Conservation (phyloP, 202 grass and related monocot species). For the Eragrostis tef region DNA sequence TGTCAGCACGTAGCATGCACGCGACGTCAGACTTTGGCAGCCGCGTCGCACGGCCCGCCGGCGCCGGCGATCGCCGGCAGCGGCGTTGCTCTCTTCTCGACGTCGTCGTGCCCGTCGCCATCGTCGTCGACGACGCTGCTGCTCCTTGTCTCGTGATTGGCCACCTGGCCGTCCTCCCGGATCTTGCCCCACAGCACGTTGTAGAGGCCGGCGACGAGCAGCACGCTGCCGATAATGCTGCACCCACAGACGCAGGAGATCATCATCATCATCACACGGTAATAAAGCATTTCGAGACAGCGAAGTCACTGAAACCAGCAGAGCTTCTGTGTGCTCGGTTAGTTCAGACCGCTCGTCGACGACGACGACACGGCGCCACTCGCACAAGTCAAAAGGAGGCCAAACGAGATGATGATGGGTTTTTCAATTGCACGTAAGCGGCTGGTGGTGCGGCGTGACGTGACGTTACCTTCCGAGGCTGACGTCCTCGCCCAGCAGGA, state of each 20-base stretch:
- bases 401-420: background rate
- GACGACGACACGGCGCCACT: background rate
- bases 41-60: background rate
- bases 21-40: slow-evolving; percentile 38
- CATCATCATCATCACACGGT: background rate
- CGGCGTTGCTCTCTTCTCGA: background rate
- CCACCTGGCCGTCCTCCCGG: slow-evolving; percentile 41
- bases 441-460: background rate
- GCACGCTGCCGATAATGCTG: slow-evolving; percentile 69
- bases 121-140: too few species aligned
- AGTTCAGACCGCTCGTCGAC: background rate
- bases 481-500: slow-evolving; percentile 60
- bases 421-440: background rate
- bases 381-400: slow-evolving; percentile 14
- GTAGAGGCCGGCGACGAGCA: slow-evolving; percentile 78
- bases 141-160: background rate
- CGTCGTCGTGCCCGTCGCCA: background rate
- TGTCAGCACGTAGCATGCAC: background rate
- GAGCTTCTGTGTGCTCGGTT: background rate
- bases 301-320: background rate
- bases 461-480: slow-evolving; percentile 37
- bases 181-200: slow-evolving; percentile 80
- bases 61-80: background rate
- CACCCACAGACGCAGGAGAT: background rate
- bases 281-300: background rate